A percentile compares a stretch with the other conserved stretches of the same genome.
Conservation (phyloP, 352 stramenopile genomes). For the Phytophthora pluvialis region DNA sequence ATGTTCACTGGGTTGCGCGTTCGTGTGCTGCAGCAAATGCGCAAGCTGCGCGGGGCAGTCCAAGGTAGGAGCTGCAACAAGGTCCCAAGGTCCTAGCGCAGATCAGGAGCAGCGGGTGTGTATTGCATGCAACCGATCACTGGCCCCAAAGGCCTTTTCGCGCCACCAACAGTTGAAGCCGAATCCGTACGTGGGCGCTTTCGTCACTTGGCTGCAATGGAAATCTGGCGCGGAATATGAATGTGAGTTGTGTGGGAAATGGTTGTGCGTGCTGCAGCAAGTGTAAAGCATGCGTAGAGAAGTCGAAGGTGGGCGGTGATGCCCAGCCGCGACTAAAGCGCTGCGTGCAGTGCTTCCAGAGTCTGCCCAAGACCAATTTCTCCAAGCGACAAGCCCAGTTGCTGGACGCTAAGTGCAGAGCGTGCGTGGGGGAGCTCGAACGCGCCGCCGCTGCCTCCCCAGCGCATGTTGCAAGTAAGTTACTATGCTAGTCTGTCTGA, state of each 20-base stretch:
- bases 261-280: slow-evolving; percentile 42
- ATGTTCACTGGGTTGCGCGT: neutral
- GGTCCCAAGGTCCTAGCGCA: neutral
- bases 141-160: slow-evolving; percentile 43
- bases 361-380: slow-evolving; percentile 60
- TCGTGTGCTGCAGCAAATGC: slow-evolving; percentile 3
- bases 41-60: neutral
- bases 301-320: slow-evolving; percentile 26
- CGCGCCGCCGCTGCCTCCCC: slow-evolving; percentile 30
- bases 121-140: slow-evolving; percentile 30
- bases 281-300: slow-evolving; percentile 60
- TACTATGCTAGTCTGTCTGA: neutral
- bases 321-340: slow-evolving; percentile 51
- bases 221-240: neutral
- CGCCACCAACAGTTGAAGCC: slow-evolving; percentile 56
- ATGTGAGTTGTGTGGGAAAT: neutral
- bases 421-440: slow-evolving; percentile 62
- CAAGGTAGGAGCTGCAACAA: neutral
- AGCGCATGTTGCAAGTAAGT: slow-evolving; percentile 37
- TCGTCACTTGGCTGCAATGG: neutral
- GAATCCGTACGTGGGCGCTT: slow-evolving; percentile 33
- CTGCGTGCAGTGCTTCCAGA: slow-evolving; percentile 81
- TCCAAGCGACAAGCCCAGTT: slow-evolving; percentile 77
- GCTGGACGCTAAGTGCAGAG: slow-evolving; percentile 67
- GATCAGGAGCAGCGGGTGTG: slow-evolving; percentile 29